phyloP scores from a whole-genome alignment of 2,329 filamentous ascomycete genomes.

The Claviceps maximensis region DNA sequence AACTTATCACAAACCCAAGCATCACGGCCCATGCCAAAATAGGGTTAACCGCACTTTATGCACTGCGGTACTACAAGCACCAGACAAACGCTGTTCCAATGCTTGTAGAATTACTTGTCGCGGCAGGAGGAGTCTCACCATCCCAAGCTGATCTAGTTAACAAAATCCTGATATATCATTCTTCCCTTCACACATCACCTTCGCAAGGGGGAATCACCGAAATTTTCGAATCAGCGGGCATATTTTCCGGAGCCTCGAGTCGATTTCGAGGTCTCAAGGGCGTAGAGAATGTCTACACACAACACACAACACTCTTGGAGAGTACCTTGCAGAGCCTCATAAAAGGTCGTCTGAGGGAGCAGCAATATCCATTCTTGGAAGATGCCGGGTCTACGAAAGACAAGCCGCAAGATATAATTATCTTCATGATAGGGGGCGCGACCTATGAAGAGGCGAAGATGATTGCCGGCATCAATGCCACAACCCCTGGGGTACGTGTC shows the following conservation, averaged over 20 bases:
- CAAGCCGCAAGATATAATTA: constrained; percentile 90
- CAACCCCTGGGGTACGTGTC: constrained; percentile 74
- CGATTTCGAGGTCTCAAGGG: constrained; percentile 92
- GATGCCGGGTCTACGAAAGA: constrained; percentile 76
- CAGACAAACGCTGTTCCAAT: constrained; percentile 72
- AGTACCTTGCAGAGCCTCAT: constrained; percentile 82
- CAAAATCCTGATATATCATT: constrained; percentile 73
- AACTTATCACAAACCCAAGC: constrained; percentile 65
- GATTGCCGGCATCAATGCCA: constrained; percentile 88
- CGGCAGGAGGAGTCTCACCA: constrained; percentile 67
- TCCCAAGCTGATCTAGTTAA: constrained; percentile 67
- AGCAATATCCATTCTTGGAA: constrained; percentile 88
- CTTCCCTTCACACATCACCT: constrained; percentile 68
- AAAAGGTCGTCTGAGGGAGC: constrained; percentile 75
- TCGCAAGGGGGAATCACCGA: constrained; percentile 73
- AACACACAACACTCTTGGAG: constrained; percentile 83
- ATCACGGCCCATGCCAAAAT: constrained; percentile 77
- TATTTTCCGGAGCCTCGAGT: constrained; percentile 78
- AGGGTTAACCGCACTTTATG: constrained; percentile 84
- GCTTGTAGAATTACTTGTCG: constrained; percentile 72
- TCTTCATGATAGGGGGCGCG: constrained; percentile 86
- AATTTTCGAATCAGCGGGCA: constrained; percentile 80
- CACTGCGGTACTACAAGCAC: constrained; percentile 79
- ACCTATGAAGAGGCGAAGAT: constrained; percentile 97
- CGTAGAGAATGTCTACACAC: constrained; percentile 97